phyloP scores from a whole-genome alignment of 441 rosid genomes.

The Syzygium syzygioides region DNA sequence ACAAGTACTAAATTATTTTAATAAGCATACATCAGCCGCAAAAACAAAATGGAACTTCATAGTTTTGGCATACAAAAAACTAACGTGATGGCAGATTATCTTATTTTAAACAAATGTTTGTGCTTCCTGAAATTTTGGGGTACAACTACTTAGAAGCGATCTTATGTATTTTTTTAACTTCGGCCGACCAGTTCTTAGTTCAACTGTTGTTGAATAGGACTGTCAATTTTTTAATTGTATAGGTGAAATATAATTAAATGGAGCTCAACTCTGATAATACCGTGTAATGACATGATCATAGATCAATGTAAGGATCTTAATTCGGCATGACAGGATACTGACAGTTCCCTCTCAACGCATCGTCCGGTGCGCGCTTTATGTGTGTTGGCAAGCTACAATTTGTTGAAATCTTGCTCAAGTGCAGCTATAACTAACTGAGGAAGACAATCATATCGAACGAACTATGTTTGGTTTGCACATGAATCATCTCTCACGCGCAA shows the following conservation, averaged over 20 bases:
- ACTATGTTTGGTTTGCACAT: not conserved
- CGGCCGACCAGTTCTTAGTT: not conserved
- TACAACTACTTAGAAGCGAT: not conserved
- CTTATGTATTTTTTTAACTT: not conserved
- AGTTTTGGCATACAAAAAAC: not conserved
- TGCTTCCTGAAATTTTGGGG: not conserved
- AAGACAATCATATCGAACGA: not conserved
- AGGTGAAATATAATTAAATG: no score
- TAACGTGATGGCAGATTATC: not conserved
- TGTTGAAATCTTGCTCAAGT: not conserved
- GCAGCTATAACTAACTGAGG: not conserved
- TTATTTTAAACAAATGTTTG: not conserved
- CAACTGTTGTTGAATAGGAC: not conserved
- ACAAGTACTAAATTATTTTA: not conserved
- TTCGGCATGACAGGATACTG: not conserved
- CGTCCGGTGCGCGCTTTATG: not conserved
- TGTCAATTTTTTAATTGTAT: no score
- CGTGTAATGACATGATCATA: not conserved
- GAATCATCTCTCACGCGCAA: not conserved
- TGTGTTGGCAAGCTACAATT: not conserved
- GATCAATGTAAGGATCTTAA: not conserved
- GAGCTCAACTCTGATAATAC: not conserved
- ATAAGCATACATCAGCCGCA: not conserved
- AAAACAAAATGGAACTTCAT: no score
- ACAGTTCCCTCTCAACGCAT: not conserved